These are phyloP conservation scores for Dryas integrifolia DNA, from an alignment of 331 rosid genomes.

Conservation along the genomic window DNA sequence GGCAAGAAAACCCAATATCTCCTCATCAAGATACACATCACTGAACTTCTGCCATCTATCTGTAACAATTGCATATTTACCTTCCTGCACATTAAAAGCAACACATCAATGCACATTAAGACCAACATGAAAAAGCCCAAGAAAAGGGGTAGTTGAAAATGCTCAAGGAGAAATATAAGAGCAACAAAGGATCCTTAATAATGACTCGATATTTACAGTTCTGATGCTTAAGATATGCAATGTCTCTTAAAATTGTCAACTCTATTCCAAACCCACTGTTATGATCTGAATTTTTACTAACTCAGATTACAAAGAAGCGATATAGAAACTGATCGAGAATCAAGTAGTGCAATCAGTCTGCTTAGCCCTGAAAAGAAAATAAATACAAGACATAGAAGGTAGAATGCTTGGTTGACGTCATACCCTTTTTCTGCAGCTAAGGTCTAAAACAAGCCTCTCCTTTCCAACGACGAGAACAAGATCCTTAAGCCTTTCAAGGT, in stretches of 20 bases:
- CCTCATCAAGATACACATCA: slow-evolving; percentile 59
- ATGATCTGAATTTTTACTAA: background rate
- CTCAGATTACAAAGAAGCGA: background rate
- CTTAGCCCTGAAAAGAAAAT: background rate
- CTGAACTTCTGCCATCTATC: slow-evolving; percentile 98
- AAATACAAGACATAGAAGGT: background rate
- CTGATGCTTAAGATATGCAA: background rate
- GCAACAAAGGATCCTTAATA: background rate
- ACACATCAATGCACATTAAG: slow-evolving; percentile 7
- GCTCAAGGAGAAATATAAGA: background rate
- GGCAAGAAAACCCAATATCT: slow-evolving; percentile 70
- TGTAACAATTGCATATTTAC: slow-evolving; percentile 82
- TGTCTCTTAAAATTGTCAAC: background rate
- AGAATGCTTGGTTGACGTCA: background rate
- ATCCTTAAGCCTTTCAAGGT: slow-evolving; percentile 72
- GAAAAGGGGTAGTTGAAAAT: background rate
- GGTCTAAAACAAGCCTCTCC: slow-evolving; percentile 90
- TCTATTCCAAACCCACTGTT: background rate
- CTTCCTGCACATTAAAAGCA: slow-evolving; percentile 53
- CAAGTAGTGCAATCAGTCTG: background rate
- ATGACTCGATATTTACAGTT: background rate
- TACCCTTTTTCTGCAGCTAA: slow-evolving; percentile 97
- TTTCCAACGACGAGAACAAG: slow-evolving; percentile 77
- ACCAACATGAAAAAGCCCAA: background rate
- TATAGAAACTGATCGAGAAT: background rate